Evolutionary conservation across 495 filamentous ascomycete species (phyloP), one percentile per base, ranked within the genome.

Genomic region (Corynascus novoguineensis): DNA sequence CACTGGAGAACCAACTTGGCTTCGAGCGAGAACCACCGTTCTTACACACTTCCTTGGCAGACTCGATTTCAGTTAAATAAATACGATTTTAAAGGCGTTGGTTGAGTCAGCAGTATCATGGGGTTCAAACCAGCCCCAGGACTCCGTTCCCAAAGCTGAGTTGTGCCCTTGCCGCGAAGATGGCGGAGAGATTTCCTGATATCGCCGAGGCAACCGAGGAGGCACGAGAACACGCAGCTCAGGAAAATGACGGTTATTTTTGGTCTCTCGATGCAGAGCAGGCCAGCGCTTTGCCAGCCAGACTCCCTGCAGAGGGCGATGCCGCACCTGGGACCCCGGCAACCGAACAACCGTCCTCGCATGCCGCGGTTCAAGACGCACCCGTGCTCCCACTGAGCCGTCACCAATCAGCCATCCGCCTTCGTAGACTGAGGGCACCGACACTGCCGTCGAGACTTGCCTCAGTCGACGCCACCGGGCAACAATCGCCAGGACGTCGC

Each of bases 321-420:
- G 15, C 15, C 12, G 28, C 14, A 3, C 29, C 48, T 1, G 34
- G 1, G 8, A 51, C 49, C 6, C 34, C 49, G 34, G 40, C 22
- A n/a, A 51, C 34, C 3, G 49, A 51, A 24, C 49, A 14, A 40
- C 49, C 49, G 28, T 24, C 49, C n/a, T 8, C 32, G 19, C 34
- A 27, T 1, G 8, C 24, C 12, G 34, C 29, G 14, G 12, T 35
- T 3, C 34, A 51, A 28, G 5, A 40, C 22, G 5, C 8, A 1
- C 49, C 34, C 14, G 8, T 2, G 14, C 37, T 7, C 11, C 24
- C 37, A 2, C 25, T 25, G 10, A 46, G 54, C 44, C 60, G 60
- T 5, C 21, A 46, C 5, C 34, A 50, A 31, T 63, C 60, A 12
- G 60, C 57, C 21, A 63, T 63, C 41, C 60, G 52, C 12, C 51